Evolutionary conservation across 768 basidiomycete species (phyloP).

Genomic region (Boletus rubroflammeus): DNA sequence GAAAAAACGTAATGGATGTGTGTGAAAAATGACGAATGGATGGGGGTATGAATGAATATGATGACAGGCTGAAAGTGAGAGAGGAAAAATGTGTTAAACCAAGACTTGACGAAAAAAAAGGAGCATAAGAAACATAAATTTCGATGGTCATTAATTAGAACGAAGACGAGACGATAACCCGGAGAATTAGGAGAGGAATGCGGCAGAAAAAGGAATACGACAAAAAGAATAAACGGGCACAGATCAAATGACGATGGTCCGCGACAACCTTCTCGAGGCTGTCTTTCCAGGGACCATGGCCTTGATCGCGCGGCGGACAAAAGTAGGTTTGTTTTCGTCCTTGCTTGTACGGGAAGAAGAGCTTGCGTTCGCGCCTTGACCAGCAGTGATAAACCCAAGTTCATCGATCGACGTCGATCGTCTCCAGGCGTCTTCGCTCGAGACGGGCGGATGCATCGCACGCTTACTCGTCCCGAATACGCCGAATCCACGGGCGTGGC

Average conservation of each 20-base stretch:
- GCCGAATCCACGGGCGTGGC: constrained; percentile 25
- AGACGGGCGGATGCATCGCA: constrained; percentile 69
- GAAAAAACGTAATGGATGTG: constrained; percentile 29
- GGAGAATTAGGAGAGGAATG: background rate
- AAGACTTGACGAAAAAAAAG: background rate
- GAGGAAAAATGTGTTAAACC: constrained; percentile 1
- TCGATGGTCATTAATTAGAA: constrained; percentile 21
- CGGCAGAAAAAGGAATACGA: background rate
- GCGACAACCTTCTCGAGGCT: constrained; percentile 48
- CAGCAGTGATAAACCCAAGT: constrained; percentile 50
- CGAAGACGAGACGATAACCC: constrained; percentile 1
- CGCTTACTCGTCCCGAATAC: constrained; percentile 38
- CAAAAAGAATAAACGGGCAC: background rate
- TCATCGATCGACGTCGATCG: constrained; percentile 58
- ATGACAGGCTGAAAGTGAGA: constrained; percentile 19
- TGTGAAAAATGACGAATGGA: constrained; percentile 11
- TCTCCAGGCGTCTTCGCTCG: constrained; percentile 54
- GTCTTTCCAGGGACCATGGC: constrained; percentile 69
- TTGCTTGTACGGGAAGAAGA: constrained; percentile 31
- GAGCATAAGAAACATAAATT: constrained; percentile 18
- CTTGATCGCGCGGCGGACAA: constrained; percentile 71
- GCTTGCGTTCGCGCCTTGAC: constrained; percentile 23
- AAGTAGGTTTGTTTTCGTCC: constrained; percentile 47
- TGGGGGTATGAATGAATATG: constrained; percentile 25
- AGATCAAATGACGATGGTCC: constrained; percentile 28